Evolutionary conservation across 768 basidiomycete species (phyloP), one percentile per base, ranked within the genome.

Genomic region (Lentinus brumalis): DNA sequence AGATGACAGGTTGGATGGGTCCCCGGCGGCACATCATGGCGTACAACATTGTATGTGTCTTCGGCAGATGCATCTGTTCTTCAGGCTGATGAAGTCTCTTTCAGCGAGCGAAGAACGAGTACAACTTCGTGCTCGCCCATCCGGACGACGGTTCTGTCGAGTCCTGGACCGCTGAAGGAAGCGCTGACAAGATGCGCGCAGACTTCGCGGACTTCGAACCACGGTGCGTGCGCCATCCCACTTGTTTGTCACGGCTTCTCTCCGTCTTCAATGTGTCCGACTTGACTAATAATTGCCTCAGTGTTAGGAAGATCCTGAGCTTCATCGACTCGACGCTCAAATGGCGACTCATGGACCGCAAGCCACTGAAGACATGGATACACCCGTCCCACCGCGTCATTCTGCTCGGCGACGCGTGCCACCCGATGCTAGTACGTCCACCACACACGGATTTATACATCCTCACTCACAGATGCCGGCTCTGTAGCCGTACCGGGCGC

Each of bases 1-100:
- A 84, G 57, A 81, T 83, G 77, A 82, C 81, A 0, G 78, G 75
- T 0, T 88, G 87, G 87, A 81, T 87, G 76, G 86, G 81, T 1
- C 83, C 86, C 0, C 56, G 73, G 2, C 59, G 77, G 5, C 81
- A 82, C 59, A 64, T 82, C 47, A 79, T 82, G 77, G 70, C 73
- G 1, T 81, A 81, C 50, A 73, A 68, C 35, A 79, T 83, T n/a
- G 80, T 79, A 61, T 61, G 78, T 71, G 45, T 57, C 31, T 14
- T 32, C 26, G 26, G 21, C 21, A 26, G 21, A 26, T 45, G 21
- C 18, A 12, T 53, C 15, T 42, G 7, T 11, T 3, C 15, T 32
- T 16, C 11, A 15, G 16, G 30, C 61, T 45, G 1, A 53, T n/a
- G 21, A 6, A 2, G 1, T 14, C 40, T 45, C 7, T 57, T 46